These are phyloP conservation scores for Claviceps sp. DNA, from an alignment of 2,329 filamentous ascomycete species.

Conservation along the genomic window DNA sequence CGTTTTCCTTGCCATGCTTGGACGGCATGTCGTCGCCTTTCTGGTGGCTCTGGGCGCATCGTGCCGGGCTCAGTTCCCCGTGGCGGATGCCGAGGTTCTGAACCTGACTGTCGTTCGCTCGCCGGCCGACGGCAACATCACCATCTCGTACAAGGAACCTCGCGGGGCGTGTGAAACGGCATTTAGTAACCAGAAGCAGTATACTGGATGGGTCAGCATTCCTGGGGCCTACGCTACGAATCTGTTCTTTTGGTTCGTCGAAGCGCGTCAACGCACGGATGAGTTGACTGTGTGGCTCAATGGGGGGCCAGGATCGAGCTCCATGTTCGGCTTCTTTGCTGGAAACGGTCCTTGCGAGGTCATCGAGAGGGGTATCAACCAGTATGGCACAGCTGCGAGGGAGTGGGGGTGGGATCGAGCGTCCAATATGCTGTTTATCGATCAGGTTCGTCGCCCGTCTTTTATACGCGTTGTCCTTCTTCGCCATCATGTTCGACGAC, in stretches of 20 bases:
- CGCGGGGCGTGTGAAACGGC: slow-evolving; percentile 50
- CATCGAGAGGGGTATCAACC: slow-evolving; percentile 30
- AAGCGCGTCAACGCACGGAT: slow-evolving; percentile 28
- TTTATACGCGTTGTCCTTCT: neutral
- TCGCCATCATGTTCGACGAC: neutral
- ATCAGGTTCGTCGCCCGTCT: slow-evolving; percentile 27
- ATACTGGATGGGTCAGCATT: slow-evolving; percentile 54
- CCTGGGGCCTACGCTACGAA: slow-evolving; percentile 40
- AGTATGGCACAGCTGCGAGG: slow-evolving; percentile 41
- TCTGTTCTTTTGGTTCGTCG: slow-evolving; percentile 38
- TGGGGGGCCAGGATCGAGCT: slow-evolving; percentile 52
- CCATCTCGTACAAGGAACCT: slow-evolving; percentile 52
- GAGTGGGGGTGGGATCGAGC: slow-evolving; percentile 53
- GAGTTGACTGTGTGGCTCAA: slow-evolving; percentile 49
- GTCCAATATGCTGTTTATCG: slow-evolving; percentile 42
- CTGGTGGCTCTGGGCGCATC: slow-evolving; percentile 7
- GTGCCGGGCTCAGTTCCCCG: slow-evolving; percentile 20
- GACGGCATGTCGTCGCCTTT: slow-evolving; percentile 8
- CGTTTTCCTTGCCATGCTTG: slow-evolving; percentile 5
- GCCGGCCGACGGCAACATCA: slow-evolving; percentile 48
- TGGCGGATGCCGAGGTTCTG: slow-evolving; percentile 15
- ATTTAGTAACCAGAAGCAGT: slow-evolving; percentile 53
- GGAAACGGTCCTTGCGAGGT: slow-evolving; percentile 44
- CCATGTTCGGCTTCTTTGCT: slow-evolving; percentile 49
- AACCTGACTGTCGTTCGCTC: slow-evolving; percentile 46